A percentile compares a stretch with the other conserved stretches of the same genome.
Evolutionary conservation across 2,329 filamentous ascomycete species (phyloP).

Genomic region (Endothia cerciana): DNA sequence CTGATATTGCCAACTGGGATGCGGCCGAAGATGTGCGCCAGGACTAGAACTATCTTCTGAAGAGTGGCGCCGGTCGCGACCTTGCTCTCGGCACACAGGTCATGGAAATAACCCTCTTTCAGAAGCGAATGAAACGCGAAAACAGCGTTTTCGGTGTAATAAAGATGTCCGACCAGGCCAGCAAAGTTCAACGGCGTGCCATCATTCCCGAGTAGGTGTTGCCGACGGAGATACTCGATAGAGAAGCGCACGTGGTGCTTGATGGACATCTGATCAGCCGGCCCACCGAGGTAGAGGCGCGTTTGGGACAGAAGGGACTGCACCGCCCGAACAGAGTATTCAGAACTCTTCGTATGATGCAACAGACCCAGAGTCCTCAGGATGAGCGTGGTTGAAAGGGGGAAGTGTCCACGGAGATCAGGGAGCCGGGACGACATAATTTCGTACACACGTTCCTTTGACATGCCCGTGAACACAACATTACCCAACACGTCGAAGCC

Average conservation of each 20-base stretch:
- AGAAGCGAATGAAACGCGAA: slow-evolving; percentile 79
- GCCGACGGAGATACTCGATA: slow-evolving; percentile 75
- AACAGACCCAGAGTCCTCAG: slow-evolving; percentile 70
- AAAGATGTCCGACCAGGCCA: slow-evolving; percentile 70
- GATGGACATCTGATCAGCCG: slow-evolving; percentile 68
- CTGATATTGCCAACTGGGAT: slow-evolving; percentile 49
- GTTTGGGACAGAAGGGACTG: slow-evolving; percentile 72
- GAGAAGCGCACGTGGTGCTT: slow-evolving; percentile 80
- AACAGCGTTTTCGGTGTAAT: slow-evolving; percentile 74
- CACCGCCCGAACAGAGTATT: slow-evolving; percentile 65
- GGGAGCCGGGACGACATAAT: slow-evolving; percentile 75
- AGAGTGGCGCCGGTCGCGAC: slow-evolving; percentile 54
- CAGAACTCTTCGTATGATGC: slow-evolving; percentile 65
- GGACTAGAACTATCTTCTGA: slow-evolving; percentile 66
- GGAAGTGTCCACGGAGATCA: slow-evolving; percentile 77
- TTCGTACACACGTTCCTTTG: slow-evolving; percentile 63
- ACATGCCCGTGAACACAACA: slow-evolving; percentile 74
- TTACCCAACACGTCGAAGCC: slow-evolving; percentile 83
- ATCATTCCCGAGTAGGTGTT: slow-evolving; percentile 63
- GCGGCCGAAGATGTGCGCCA: slow-evolving; percentile 73
- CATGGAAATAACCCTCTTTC: slow-evolving; percentile 69
- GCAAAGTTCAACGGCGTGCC: slow-evolving; percentile 75
- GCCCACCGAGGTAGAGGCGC: slow-evolving; percentile 70
- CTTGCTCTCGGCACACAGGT: slow-evolving; percentile 62
- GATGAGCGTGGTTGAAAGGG: slow-evolving; percentile 73